phyloP scores from a whole-genome alignment of 2,329 filamentous ascomycete genomes.

The Fusarium tanahbumbuense region DNA sequence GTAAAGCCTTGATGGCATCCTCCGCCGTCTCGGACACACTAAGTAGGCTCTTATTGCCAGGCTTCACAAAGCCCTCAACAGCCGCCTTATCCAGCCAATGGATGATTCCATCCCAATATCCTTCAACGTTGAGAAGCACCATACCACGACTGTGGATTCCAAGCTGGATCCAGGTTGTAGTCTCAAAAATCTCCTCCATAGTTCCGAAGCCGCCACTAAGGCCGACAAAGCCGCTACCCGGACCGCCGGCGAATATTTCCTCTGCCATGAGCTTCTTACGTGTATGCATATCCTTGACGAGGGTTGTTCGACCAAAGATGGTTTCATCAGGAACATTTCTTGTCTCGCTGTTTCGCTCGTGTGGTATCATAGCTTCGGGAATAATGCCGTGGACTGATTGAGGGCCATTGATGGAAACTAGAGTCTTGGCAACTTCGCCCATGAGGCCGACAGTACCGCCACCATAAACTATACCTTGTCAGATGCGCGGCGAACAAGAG shows the following conservation, averaged over 20 bases:
- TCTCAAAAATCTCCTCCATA: slow-evolving; percentile 93
- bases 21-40: slow-evolving; percentile 78
- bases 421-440: slow-evolving; percentile 90
- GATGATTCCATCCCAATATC: slow-evolving; percentile 91
- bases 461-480: slow-evolving; percentile 76
- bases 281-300: slow-evolving; percentile 96
- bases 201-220: slow-evolving; percentile 92
- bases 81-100: slow-evolving; percentile 83
- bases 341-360: slow-evolving; percentile 75
- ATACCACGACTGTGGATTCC: slow-evolving; percentile 88
- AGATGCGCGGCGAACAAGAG: neutral
- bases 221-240: slow-evolving; percentile 89
- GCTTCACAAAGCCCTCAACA: slow-evolving; percentile 78
- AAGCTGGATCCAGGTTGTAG: slow-evolving; percentile 94
- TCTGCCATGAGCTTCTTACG: slow-evolving; percentile 94
- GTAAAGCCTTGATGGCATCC: slow-evolving; percentile 76
- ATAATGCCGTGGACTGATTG: slow-evolving; percentile 92
- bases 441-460: slow-evolving; percentile 95
- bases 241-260: slow-evolving; percentile 83
- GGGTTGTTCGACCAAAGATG: slow-evolving; percentile 83
- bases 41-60: slow-evolving; percentile 78
- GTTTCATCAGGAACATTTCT: slow-evolving; percentile 66
- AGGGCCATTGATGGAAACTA: slow-evolving; percentile 85
- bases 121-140: slow-evolving; percentile 85
- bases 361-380: slow-evolving; percentile 82